Conservation (phyloP, 1,284 basidiomycete species). For the Xanthoconium separans region DNA sequence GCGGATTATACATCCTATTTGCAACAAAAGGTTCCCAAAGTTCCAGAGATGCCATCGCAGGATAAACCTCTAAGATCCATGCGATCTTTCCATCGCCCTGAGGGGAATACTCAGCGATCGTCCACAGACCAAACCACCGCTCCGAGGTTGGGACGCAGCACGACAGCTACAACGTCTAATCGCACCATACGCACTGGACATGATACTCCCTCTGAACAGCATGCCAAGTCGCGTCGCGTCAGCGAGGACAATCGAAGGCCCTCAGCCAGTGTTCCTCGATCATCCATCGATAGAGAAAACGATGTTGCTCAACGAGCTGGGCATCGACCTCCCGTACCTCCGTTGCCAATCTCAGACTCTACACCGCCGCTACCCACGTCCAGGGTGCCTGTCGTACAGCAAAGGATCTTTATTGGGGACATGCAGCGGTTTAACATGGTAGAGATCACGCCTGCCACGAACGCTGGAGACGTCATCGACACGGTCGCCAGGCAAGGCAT, state of each 20-base stretch:
- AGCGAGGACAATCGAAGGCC: constrained; percentile 32
- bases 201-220: constrained; percentile 18
- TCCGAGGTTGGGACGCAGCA: constrained; percentile 35
- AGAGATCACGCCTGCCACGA: constrained; percentile 59
- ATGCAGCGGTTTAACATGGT: constrained; percentile 72
- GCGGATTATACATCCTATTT: constrained; percentile 19
- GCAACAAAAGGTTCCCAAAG: constrained; percentile 19
- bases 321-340: constrained; percentile 37
- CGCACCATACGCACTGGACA: constrained; percentile 18
- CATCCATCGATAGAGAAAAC: constrained; percentile 24
- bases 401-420: constrained; percentile 71
- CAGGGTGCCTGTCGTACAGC: constrained; percentile 45
- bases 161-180: constrained; percentile 17
- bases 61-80: constrained; percentile 43
- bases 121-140: constrained; percentile 33
- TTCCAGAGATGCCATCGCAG: constrained; percentile 23
- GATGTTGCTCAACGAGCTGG: constrained; percentile 20
- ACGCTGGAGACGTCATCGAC: constrained; percentile 63
- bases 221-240: constrained; percentile 19
- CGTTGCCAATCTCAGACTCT: constrained; percentile 35
- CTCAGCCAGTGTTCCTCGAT: constrained; percentile 17
- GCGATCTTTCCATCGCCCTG: constrained; percentile 58
- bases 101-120: constrained; percentile 30
- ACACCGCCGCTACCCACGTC: constrained; percentile 19
- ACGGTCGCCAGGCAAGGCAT: constrained; percentile 61